These are phyloP conservation scores for Neurospora discreta DNA, from an alignment of 495 filamentous ascomycete species.

Conservation along the genomic window DNA sequence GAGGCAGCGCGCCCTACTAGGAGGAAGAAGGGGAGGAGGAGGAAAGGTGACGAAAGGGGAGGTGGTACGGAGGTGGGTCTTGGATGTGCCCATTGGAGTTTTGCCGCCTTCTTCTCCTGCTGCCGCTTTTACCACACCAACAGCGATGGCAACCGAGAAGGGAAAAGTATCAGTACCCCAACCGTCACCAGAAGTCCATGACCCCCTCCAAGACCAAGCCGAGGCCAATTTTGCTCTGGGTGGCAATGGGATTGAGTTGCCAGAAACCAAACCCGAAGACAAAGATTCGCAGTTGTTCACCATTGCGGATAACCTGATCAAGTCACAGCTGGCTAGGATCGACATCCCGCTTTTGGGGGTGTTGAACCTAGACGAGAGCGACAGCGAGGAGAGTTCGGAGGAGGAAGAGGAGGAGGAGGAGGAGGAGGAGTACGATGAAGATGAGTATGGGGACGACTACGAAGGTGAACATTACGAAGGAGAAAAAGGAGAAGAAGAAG, in stretches of 20 bases:
- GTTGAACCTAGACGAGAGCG: slow-evolving; percentile 24
- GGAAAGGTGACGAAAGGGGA: slow-evolving; percentile 20
- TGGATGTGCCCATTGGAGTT: slow-evolving; percentile 13
- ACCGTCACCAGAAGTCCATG: background rate
- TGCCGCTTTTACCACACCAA: background rate
- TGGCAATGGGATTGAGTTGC: slow-evolving; percentile 6
- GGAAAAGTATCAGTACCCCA: background rate
- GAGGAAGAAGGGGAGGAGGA: background rate
- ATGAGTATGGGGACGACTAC: slow-evolving; percentile 14
- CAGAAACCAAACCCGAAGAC: slow-evolving; percentile 3
- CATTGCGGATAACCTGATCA: slow-evolving; percentile 25
- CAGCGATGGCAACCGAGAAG: background rate
- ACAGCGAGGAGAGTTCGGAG: slow-evolving; percentile 16
- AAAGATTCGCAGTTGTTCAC: slow-evolving; percentile 20
- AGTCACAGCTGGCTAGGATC: slow-evolving; percentile 20
- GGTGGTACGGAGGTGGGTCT: slow-evolving; percentile 23
- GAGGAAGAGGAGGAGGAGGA: background rate
- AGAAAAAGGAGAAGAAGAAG: slow-evolving; percentile 22
- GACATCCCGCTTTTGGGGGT: slow-evolving; percentile 24
- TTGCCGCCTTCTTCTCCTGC: background rate
- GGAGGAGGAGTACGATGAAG: background rate
- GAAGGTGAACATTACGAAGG: slow-evolving; percentile 13
- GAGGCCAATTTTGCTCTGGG: slow-evolving; percentile 24
- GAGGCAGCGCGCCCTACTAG: background rate
- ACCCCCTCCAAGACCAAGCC: slow-evolving; percentile 6